These are phyloP conservation scores for Senna tora DNA, from an alignment of 306 rosid species.

Conservation along the genomic window DNA sequence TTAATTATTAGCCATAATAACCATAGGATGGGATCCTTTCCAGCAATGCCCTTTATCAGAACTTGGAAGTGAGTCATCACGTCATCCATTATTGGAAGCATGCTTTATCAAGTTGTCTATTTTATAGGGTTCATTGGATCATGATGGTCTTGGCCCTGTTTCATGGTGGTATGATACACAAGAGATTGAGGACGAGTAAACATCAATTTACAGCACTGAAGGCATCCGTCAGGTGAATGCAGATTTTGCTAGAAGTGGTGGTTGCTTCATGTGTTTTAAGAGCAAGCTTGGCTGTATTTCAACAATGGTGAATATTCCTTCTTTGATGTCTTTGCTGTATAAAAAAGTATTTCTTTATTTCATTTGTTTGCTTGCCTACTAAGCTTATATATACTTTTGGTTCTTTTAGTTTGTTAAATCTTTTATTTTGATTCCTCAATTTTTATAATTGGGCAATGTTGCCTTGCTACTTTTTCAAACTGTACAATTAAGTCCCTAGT, in stretches of 20 bases:
- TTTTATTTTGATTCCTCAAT: neutral
- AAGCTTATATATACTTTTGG: neutral
- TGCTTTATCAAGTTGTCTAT: neutral
- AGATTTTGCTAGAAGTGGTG: neutral
- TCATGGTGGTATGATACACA: constrained; percentile 26
- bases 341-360: neutral
- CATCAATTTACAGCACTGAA: neutral
- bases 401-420: neutral
- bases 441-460: neutral
- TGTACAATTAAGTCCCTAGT: neutral
- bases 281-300: neutral
- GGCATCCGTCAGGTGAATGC: neutral
- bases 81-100: neutral
- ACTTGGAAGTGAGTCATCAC: constrained; percentile 5
- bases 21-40: neutral
- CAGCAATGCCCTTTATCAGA: neutral
- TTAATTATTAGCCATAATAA: neutral
- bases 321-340: neutral
- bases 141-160: constrained; percentile 35
- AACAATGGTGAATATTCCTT: neutral
- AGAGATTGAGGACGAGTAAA: constrained; percentile 21
- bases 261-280: neutral
- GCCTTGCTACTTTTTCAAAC: neutral
- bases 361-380: neutral
- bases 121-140: constrained; percentile 31